phyloP scores from a whole-genome alignment of 306 rosid species.

The Quercus alba region DNA sequence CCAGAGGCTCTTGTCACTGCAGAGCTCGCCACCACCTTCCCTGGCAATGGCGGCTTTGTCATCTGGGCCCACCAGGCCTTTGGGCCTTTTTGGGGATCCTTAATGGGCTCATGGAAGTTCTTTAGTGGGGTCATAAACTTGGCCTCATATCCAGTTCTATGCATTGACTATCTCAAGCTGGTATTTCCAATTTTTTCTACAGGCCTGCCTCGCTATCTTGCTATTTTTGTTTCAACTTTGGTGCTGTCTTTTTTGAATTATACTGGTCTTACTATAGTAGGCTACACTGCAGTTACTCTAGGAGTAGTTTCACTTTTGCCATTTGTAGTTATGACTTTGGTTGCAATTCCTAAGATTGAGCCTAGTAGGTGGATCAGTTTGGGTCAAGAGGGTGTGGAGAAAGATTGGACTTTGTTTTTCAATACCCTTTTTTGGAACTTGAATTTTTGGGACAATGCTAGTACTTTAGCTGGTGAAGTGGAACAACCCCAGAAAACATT shows the following conservation, averaged over 20 bases:
- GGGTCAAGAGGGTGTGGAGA: slow-evolving; percentile 43
- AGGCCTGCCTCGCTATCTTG: slow-evolving; percentile 27
- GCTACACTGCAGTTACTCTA: slow-evolving; percentile 34
- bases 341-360: slow-evolving; percentile 41
- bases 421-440: slow-evolving; percentile 61
- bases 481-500: slow-evolving; percentile 47
- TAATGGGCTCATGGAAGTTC: slow-evolving; percentile 48
- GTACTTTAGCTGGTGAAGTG: slow-evolving; percentile 60
- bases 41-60: slow-evolving; percentile 43
- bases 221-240: slow-evolving; percentile 27
- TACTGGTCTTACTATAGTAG: slow-evolving; percentile 37
- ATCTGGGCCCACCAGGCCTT: slow-evolving; percentile 39
- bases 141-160: slow-evolving; percentile 44
- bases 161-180: slow-evolving; percentile 34
- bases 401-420: slow-evolving; percentile 46
- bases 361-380: slow-evolving; percentile 49
- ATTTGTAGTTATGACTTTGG: slow-evolving; percentile 31
- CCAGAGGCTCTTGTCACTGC: slow-evolving; percentile 45
- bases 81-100: slow-evolving; percentile 48
- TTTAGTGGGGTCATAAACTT: slow-evolving; percentile 36
- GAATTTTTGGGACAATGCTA: slow-evolving; percentile 60
- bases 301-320: slow-evolving; percentile 42
- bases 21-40: slow-evolving; percentile 41
- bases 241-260: slow-evolving; percentile 38
- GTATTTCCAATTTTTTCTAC: slow-evolving; percentile 37